phyloP scores from a whole-genome alignment of 1,139 yeast species.

The Debaryomycetaceae sp. region DNA sequence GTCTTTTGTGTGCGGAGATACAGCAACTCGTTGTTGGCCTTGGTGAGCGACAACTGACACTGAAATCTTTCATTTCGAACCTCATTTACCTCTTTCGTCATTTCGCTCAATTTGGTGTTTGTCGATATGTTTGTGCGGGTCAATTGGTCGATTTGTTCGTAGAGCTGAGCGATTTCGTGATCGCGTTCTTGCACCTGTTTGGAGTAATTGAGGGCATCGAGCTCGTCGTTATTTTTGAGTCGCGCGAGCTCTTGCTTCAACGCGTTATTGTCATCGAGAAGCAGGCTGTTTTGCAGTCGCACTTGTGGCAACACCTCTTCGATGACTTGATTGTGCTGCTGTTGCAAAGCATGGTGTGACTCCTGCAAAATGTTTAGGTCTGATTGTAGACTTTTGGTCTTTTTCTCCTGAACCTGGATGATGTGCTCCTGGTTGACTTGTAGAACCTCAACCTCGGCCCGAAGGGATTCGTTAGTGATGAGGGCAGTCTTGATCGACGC shows the following conservation, averaged over 20 bases:
- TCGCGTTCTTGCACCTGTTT: conserved; percentile 39
- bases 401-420: conserved; percentile 27
- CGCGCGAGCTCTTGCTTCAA: no score
- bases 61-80: conserved; percentile 33
- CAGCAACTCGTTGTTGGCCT: conserved; percentile 31
- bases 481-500: no score
- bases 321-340: conserved; percentile 22
- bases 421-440: conserved; percentile 54
- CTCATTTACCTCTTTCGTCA: conserved; percentile 35
- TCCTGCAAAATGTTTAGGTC: conserved; percentile 21
- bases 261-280: no score
- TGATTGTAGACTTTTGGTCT: conserved; percentile 20
- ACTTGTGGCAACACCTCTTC: conserved; percentile 26
- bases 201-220: no score
- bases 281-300: no score
- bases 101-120: conserved; percentile 32
- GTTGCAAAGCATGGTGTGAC: conserved; percentile 25
- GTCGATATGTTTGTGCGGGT: conserved; percentile 48
- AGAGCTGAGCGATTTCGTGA: conserved; percentile 44
- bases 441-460: conserved; percentile 44
- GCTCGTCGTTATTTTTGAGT: no score
- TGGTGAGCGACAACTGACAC: conserved; percentile 39
- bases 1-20: conserved; percentile 34
- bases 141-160: conserved; percentile 48
- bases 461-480: no score